These are phyloP conservation scores for Beauveria varroae DNA, from an alignment of 2,329 filamentous ascomycete genomes.

Conservation along the genomic window DNA sequence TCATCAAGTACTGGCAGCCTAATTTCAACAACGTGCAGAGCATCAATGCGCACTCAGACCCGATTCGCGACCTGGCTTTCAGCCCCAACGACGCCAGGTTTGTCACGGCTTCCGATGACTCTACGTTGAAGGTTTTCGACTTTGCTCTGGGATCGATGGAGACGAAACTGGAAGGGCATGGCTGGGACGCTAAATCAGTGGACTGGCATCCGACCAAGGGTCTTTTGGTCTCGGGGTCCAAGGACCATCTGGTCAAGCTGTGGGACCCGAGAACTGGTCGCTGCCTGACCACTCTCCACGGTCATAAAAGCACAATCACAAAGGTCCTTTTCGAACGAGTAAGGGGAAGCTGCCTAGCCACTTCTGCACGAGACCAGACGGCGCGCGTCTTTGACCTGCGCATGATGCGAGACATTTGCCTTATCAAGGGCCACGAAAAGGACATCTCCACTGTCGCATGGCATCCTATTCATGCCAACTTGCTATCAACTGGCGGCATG, in stretches of 20 bases:
- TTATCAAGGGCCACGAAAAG: slow-evolving; percentile 91
- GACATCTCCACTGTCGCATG: slow-evolving; percentile 88
- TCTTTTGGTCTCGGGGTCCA: slow-evolving; percentile 88
- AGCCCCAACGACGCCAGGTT: slow-evolving; percentile 94
- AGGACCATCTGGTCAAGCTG: slow-evolving; percentile 94
- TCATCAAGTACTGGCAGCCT: slow-evolving; percentile 97
- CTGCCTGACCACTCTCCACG: slow-evolving; percentile 87
- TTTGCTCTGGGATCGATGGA: slow-evolving; percentile 83
- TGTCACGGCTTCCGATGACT: slow-evolving; percentile 91
- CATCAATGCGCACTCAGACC: slow-evolving; percentile 82
- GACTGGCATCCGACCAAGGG: slow-evolving; percentile 98
- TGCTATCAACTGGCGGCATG: slow-evolving; percentile 83
- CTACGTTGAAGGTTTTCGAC: slow-evolving; percentile 89
- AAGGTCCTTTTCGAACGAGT: slow-evolving; percentile 86
- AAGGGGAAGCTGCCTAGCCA: slow-evolving; percentile 78
- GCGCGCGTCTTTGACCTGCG: slow-evolving; percentile 89
- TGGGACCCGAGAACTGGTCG: slow-evolving; percentile 94
- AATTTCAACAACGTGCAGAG: slow-evolving; percentile 99
- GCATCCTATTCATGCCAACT: slow-evolving; percentile 85
- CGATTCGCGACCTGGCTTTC: slow-evolving; percentile 86
- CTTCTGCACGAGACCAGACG: slow-evolving; percentile 86
- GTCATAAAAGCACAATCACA: slow-evolving; percentile 95
- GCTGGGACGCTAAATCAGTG: slow-evolving; percentile 94
- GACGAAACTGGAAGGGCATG: slow-evolving; percentile 80
- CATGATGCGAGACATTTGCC: slow-evolving; percentile 96